Evolutionary conservation across 2,329 filamentous ascomycete genomes (phyloP), one percentile per base, ranked within the genome.

Genomic region (Boeremia lycopersici): DNA sequence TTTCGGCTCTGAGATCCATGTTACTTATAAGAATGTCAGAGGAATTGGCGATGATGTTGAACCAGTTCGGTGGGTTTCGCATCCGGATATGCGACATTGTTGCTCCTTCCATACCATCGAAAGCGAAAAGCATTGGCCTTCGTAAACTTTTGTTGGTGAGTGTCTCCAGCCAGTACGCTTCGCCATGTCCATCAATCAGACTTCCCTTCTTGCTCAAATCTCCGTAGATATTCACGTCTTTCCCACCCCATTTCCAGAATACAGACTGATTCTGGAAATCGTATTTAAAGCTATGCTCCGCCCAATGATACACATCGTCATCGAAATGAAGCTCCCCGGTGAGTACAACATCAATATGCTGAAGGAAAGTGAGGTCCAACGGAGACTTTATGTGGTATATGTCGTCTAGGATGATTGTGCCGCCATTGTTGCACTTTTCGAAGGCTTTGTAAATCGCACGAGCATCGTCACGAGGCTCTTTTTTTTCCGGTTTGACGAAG

Each of bases 301-400:
- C 78, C 86, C 86, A 88, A 68, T 87, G 87, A 57, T 83, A 79
- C 2, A 84, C 84, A 63, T 88, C 82, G 42, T 84, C 79, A 47
- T 81, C 82, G 70, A 88, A 88, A 50, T 81, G 75, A n/a, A 87
- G 77, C 34, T 79, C 78, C 13, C 83, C 84, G 59, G 44, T 44
- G 10, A 49, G 23, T 4, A 31, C 38, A 28, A 87, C 72, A 63
- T 88, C 86, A 26, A 88, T 77, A 57, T 82, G 76, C 26, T 82
- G 74, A 26, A 88, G 71, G 65, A 85, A 86, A 0, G 83, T 86
- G 61, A 88, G 70, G 61, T 88, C 82, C 28, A 88, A 66, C 0
- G 84, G 82, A 0, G 82, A 86, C 2, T 79, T 84, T 55, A 88
- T 80, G 2, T 77, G 80, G 11, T 48, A 53, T 6, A 15, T n/a